phyloP scores from a whole-genome alignment of 306 rosid genomes.

The Trifolium repens region DNA sequence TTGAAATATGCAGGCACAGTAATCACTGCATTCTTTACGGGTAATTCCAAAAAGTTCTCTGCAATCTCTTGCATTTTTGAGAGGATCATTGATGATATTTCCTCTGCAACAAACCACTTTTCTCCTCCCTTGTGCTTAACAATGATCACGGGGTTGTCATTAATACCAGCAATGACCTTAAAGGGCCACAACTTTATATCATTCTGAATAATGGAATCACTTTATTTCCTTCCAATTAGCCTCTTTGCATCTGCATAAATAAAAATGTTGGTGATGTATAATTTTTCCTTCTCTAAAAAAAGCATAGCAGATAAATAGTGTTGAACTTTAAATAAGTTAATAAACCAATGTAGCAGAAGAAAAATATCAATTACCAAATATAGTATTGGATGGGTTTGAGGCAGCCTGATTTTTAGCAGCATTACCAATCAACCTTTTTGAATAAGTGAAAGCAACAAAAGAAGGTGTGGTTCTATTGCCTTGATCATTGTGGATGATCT shows the following conservation, averaged over 20 bases:
- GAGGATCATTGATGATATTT: neutral
- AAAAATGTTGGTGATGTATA: neutral
- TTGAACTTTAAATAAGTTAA: too few species aligned
- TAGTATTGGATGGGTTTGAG: neutral
- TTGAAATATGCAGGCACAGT: neutral
- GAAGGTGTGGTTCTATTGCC: neutral
- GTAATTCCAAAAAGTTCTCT: neutral
- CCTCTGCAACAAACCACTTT: neutral
- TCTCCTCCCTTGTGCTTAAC: neutral
- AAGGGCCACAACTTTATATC: neutral
- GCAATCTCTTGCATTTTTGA: neutral
- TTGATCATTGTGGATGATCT: constrained; percentile 1
- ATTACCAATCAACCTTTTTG: neutral
- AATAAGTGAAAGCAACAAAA: neutral
- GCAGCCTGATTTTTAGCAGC: neutral
- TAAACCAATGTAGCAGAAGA: too few species aligned
- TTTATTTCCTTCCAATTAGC: neutral
- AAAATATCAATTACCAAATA: neutral
- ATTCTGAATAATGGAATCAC: neutral
- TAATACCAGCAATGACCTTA: neutral
- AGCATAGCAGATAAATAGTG: neutral
- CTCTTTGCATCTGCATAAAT: neutral
- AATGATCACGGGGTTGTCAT: neutral
- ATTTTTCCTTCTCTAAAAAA: neutral
- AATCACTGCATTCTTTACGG: neutral